These are phyloP conservation scores for Rhizoclosmatium globosum DNA, from an alignment of 192 early-diverging fungal species.

Conservation along the genomic window DNA sequence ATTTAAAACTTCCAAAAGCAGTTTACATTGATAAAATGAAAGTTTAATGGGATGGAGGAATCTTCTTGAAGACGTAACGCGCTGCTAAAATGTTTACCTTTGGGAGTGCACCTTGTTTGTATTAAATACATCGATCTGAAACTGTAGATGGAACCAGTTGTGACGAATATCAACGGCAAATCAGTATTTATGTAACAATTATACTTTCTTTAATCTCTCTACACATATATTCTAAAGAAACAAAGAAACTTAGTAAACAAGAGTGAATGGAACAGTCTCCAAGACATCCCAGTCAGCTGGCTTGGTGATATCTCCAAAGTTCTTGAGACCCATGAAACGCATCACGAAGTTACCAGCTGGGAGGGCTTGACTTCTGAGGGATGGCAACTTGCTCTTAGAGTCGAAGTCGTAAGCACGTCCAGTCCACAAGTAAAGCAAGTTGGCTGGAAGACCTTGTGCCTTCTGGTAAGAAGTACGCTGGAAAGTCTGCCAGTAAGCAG, in stretches of 20 bases:
- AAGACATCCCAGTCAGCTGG: neutral
- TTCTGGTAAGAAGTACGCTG: neutral
- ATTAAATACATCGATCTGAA: too few species aligned
- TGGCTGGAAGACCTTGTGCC: neutral
- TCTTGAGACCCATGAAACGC: neutral
- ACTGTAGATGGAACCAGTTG: too few species aligned
- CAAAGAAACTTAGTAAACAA: neutral
- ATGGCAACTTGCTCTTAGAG: neutral
- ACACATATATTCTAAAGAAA: neutral
- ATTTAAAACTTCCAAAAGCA: too few species aligned
- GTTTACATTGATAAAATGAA: too few species aligned
- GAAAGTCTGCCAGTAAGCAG: neutral
- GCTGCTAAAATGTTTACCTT: too few species aligned
- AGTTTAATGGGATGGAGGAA: too few species aligned
- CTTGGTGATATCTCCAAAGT: neutral
- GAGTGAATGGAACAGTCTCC: neutral
- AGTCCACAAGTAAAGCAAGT: neutral
- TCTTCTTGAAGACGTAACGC: too few species aligned
- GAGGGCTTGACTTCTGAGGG: neutral
- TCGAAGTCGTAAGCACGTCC: constrained; percentile 1
- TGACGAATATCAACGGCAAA: too few species aligned
- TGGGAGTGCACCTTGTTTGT: too few species aligned
- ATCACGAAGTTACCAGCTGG: neutral
- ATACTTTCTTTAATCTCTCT: neutral
- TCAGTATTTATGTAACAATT: neutral